Conservation (phyloP, 192 early-diverging fungal species). For the Gamsiella multidivaricata region DNA sequence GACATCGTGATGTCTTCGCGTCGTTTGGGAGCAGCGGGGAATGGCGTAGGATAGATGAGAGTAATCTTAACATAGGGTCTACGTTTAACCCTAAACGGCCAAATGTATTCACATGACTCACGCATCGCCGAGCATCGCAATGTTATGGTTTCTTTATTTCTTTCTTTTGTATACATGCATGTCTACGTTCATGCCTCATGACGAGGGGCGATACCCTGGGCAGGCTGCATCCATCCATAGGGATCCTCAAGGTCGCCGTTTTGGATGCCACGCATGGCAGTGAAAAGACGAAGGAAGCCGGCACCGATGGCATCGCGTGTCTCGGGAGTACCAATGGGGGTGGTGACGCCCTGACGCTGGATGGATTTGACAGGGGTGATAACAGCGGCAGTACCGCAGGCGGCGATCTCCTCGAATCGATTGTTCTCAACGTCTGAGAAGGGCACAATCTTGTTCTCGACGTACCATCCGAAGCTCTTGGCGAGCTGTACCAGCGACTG, state of each 20-base stretch:
- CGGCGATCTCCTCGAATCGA: slow-evolving; percentile 74
- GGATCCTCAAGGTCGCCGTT: slow-evolving; percentile 68
- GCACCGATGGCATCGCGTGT: slow-evolving; percentile 59
- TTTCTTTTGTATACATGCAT: too few relatives aligned
- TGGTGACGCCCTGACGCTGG: slow-evolving; percentile 61
- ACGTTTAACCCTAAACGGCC: too few relatives aligned
- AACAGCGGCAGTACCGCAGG: slow-evolving; percentile 81
- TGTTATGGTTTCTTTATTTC: too few relatives aligned
- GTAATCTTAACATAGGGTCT: too few relatives aligned
- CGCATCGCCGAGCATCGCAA: too few relatives aligned
- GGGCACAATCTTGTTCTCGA: slow-evolving; percentile 64
- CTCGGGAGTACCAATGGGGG: slow-evolving; percentile 56
- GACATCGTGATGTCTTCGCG: too few relatives aligned
- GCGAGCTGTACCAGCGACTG: slow-evolving; percentile 72
- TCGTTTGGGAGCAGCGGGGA: too few relatives aligned
- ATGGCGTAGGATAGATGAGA: too few relatives aligned
- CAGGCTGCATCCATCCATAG: slow-evolving; percentile 80
- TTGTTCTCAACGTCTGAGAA: slow-evolving; percentile 68
- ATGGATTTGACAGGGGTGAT: slow-evolving; percentile 79
- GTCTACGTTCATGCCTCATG: slow-evolving; percentile 19
- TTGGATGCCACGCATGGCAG: slow-evolving; percentile 74
- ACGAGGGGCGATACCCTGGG: slow-evolving; percentile 60
- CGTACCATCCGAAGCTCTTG: slow-evolving; percentile 68
- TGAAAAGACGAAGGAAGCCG: slow-evolving; percentile 67
- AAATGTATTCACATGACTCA: too few relatives aligned